Conservation (phyloP, 306 rosid genomes). For the Canavalia gladiata region DNA sequence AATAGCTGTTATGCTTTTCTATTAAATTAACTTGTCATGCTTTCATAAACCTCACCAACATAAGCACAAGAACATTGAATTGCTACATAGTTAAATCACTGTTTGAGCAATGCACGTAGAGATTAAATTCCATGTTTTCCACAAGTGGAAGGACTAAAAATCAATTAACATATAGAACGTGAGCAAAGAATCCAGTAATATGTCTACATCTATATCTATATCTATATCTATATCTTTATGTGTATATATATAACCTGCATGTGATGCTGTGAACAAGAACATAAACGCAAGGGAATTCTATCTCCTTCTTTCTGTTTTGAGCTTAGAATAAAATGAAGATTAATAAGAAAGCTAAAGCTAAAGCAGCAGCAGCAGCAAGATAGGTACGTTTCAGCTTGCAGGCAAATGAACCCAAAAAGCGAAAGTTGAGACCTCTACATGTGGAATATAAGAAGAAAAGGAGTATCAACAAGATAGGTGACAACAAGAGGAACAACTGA, state of each 20-base stretch:
- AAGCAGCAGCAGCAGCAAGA: constrained; percentile 54
- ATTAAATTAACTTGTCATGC: not conserved
- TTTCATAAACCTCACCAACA: not conserved
- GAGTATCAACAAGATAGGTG: constrained; percentile 59
- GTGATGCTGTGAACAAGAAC: constrained; percentile 30
- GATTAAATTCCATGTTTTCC: not conserved
- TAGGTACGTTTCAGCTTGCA: constrained; percentile 53
- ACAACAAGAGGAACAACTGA: constrained; percentile 57
- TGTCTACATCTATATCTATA: not conserved
- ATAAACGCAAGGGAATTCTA: not conserved
- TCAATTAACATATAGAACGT: not conserved
- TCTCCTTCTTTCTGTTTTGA: constrained; percentile 47
- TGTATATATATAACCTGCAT: constrained; percentile 1
- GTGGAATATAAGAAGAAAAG: constrained; percentile 58
- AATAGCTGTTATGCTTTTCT: not conserved
- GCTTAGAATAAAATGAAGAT: constrained; percentile 61
- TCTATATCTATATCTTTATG: not conserved
- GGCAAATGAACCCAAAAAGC: constrained; percentile 40
- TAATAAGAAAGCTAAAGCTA: constrained; percentile 58
- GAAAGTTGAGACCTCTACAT: constrained; percentile 47
- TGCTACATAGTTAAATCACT: not conserved
- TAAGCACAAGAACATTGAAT: constrained; percentile 13
- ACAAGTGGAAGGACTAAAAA: not conserved
- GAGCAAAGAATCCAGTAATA: not conserved
- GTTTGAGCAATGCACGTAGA: too few species aligned